Conservation (phyloP, 1,284 basidiomycete species). For the Prillingera fragicola region DNA sequence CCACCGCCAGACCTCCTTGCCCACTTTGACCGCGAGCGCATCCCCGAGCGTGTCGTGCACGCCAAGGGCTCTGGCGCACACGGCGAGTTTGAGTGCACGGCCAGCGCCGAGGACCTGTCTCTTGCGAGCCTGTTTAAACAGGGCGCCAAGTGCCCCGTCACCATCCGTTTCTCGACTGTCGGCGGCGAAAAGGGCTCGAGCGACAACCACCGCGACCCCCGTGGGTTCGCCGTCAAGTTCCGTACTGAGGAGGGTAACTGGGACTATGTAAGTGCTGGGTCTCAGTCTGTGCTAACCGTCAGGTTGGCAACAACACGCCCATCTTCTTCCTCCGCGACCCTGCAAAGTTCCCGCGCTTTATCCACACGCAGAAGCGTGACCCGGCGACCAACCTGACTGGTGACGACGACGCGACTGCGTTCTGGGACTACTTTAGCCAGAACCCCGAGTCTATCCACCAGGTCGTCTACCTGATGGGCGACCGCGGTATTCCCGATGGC, state of each 20-base stretch:
- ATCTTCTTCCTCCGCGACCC: slow-evolving; percentile 79
- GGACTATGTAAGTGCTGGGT: slow-evolving; percentile 57
- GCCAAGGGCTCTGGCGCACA: slow-evolving; percentile 75
- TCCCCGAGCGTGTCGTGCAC: slow-evolving; percentile 68
- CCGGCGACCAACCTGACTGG: slow-evolving; percentile 71
- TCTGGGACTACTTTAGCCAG: slow-evolving; percentile 66
- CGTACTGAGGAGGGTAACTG: slow-evolving; percentile 82
- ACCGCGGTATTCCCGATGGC: slow-evolving; percentile 71
- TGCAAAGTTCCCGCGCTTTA: slow-evolving; percentile 74
- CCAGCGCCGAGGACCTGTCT: slow-evolving; percentile 46
- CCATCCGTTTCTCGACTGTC: slow-evolving; percentile 76
- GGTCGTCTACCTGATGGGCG: slow-evolving; percentile 73
- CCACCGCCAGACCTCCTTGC: too few relatives aligned
- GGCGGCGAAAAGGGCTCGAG: slow-evolving; percentile 69
- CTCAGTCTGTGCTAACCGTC: too few relatives aligned
- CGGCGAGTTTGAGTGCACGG: slow-evolving; percentile 70
- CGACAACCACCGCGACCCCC: slow-evolving; percentile 63
- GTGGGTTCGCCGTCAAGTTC: slow-evolving; percentile 87
- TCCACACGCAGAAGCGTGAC: slow-evolving; percentile 61
- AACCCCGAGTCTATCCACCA: slow-evolving; percentile 60
- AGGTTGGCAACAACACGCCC: slow-evolving; percentile 51
- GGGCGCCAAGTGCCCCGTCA: slow-evolving; percentile 63
- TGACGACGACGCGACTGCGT: slow-evolving; percentile 52
- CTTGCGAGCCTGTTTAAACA: slow-evolving; percentile 55
- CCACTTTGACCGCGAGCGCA: slow-evolving; percentile 75